A percentile compares a stretch with the other conserved stretches of the same genome.
These are phyloP conservation scores for Aspergillus transmontanensis DNA, from an alignment of 2,329 filamentous ascomycete genomes.

Conservation along the genomic window DNA sequence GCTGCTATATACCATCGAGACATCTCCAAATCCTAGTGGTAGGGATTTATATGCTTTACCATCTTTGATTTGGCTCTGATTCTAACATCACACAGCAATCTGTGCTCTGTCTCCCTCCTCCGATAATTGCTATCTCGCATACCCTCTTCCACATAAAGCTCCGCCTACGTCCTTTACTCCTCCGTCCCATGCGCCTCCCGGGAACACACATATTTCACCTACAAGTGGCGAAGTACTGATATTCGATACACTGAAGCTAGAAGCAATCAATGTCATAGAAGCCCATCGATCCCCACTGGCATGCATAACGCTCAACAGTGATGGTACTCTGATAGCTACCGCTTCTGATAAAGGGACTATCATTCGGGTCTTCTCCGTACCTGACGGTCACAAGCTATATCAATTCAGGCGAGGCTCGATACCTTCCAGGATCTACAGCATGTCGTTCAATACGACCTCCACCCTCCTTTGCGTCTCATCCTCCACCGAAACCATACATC, in stretches of 20 bases:
- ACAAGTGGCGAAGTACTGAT: constrained; percentile 91
- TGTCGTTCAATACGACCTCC: constrained; percentile 96
- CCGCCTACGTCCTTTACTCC: constrained; percentile 55
- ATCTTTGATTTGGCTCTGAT: background rate
- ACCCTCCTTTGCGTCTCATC: constrained; percentile 94
- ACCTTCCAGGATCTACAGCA: constrained; percentile 93
- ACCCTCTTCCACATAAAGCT: constrained; percentile 75
- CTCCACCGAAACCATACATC: constrained; percentile 92
- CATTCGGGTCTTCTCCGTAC: constrained; percentile 91
- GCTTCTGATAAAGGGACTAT: constrained; percentile 98
- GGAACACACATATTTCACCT: constrained; percentile 72
- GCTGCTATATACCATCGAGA: constrained; percentile 86
- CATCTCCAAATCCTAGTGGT: constrained; percentile 85
- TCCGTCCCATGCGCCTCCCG: constrained; percentile 82
- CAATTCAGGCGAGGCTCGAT: constrained; percentile 96
- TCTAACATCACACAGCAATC: constrained; percentile 60
- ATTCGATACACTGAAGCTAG: constrained; percentile 84
- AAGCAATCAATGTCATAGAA: constrained; percentile 93
- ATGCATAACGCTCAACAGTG: constrained; percentile 86
- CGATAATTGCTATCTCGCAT: constrained; percentile 93
- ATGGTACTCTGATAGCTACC: constrained; percentile 88
- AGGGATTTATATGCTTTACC: constrained; percentile 26
- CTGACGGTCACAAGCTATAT: constrained; percentile 87
- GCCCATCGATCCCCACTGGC: constrained; percentile 91
- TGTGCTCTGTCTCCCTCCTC: constrained; percentile 92